These are phyloP conservation scores for Arabis alpina DNA, from an alignment of 345 rosid species.

Conservation along the genomic window DNA sequence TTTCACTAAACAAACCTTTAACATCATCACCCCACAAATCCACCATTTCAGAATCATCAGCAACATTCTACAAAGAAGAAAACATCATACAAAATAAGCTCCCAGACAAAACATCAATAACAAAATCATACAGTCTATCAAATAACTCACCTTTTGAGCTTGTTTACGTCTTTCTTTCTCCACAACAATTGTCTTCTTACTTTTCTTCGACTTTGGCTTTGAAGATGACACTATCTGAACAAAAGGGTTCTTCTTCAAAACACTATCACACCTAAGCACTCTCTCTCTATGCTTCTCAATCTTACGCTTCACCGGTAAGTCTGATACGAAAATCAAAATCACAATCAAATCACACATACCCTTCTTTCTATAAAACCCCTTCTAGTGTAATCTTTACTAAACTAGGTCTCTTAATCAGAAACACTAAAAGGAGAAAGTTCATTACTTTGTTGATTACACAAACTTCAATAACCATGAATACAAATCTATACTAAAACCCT, in stretches of 20 bases:
- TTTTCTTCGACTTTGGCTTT: slow-evolving; percentile 52
- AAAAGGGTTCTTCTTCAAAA: slow-evolving; percentile 76
- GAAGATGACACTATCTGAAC: slow-evolving; percentile 73
- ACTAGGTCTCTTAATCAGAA: neutral
- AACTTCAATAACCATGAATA: neutral
- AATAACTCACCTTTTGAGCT: slow-evolving; percentile 49
- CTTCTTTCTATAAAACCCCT: neutral
- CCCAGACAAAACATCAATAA: neutral
- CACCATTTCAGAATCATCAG: slow-evolving; percentile 51
- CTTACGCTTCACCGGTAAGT: slow-evolving; percentile 76
- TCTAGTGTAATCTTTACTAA: neutral
- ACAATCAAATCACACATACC: slow-evolving; percentile 3
- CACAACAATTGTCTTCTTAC: slow-evolving; percentile 29
- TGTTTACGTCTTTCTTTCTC: slow-evolving; percentile 41
- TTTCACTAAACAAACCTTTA: slow-evolving; percentile 53
- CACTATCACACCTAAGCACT: slow-evolving; percentile 68
- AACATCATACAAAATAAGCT: slow-evolving; percentile 22
- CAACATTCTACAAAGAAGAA: slow-evolving; percentile 46
- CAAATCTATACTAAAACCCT: neutral
- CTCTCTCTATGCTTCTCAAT: slow-evolving; percentile 80
- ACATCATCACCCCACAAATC: slow-evolving; percentile 78
- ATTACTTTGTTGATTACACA: neutral
- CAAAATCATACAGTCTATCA: neutral
- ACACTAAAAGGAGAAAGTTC: neutral
- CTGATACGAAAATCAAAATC: slow-evolving; percentile 38